Percentiles rank a stretch among this genome's conserved stretches.
These are phyloP conservation scores for Rhynchospora breviuscula DNA, from an alignment of 176 grass and related monocot species.

Conservation along the genomic window DNA sequence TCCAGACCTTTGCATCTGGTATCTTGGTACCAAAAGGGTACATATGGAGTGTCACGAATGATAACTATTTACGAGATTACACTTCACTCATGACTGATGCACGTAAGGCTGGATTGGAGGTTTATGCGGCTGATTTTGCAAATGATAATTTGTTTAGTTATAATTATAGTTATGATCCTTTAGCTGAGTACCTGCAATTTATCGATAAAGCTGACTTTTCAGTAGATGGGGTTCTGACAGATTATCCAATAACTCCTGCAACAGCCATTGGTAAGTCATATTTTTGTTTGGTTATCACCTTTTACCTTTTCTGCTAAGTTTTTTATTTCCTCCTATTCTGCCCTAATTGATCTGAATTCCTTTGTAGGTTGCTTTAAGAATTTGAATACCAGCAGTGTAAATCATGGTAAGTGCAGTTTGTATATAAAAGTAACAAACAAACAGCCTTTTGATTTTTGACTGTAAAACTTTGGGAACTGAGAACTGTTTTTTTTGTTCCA, in stretches of 20 bases:
- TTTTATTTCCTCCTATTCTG: not conserved
- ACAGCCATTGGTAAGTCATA: conserved; percentile 58
- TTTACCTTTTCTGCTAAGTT: not conserved
- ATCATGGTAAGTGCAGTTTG: conserved; percentile 62
- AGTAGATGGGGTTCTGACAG: conserved; percentile 81
- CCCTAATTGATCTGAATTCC: conserved; percentile 29
- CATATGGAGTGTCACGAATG: conserved; percentile 52
- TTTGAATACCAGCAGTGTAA: conserved; percentile 32
- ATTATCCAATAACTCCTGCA: conserved; percentile 64
- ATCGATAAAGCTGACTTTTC: conserved; percentile 39
- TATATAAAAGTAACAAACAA: not conserved
- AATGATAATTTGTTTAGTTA: conserved; percentile 75
- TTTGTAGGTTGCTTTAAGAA: conserved; percentile 70
- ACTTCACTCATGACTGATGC: conserved; percentile 41
- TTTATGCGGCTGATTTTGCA: conserved; percentile 71
- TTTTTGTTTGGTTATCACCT: not conserved
- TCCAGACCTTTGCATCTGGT: conserved; percentile 64
- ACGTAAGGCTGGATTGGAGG: conserved; percentile 61
- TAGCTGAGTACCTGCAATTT: conserved; percentile 58
- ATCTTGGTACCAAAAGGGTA: conserved; percentile 79
- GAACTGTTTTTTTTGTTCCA: not conserved
- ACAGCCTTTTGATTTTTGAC: not conserved
- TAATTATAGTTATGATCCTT: conserved; percentile 92
- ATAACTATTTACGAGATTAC: conserved; percentile 44
- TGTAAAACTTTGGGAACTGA: not conserved